Base-by-base conservation (phyloP, 2,329 filamentous ascomycete genomes). In the Amauroascus niger region DNA sequence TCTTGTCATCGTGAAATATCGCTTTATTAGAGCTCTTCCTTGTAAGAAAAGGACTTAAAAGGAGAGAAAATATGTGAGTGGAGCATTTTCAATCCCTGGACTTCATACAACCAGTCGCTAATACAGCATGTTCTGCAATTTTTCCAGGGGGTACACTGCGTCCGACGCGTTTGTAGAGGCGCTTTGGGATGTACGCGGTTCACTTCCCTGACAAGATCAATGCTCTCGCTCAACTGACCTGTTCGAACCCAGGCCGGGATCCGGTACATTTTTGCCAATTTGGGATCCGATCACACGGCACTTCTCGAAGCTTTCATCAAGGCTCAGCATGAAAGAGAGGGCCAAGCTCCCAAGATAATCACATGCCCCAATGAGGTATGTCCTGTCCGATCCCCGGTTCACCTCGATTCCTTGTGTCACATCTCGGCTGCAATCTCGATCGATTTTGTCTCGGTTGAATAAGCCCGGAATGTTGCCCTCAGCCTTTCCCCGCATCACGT, bases 141-240 rank as follows among this genome's bases (percentile, higher is more conserved):
- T 44, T 6, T 39, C 6, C 28, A 60, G 67, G 67, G 63, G 63
- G 30, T 77, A 90, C 66, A 90, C 87, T 7, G 81, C 87, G 11
- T 88, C 86, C 0, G 87, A 83, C 63, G 87, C 86, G 67, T 89
- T 91, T 69, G 89, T 91, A 59, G 87, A 91, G 73, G 84, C 85
- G 30, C 71, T 90, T 47, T 88, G 83, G 82, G 84, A 88, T 69
- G 79, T 79, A 64, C 77, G 78, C 26, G n/a, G n/a, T 35, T 16
- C 26, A 22, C 18, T 11, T 30, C 16, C 26, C 26, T n/a, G 7
- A 3, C 50, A 41, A 7, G 9, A 16, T 24, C 13, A 1, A 16
- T 24, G 14, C n/a, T n/a, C n/a, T n/a, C n/a, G n/a, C n/a, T 24
- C 16, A 22, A 43, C 32, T 47, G 7, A 47, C 33, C 32, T 48